Percentiles rank a stretch among this genome's conserved stretches.
phyloP scores from a whole-genome alignment of 2,329 filamentous ascomycete species.

The Trichoderma hamatum region DNA sequence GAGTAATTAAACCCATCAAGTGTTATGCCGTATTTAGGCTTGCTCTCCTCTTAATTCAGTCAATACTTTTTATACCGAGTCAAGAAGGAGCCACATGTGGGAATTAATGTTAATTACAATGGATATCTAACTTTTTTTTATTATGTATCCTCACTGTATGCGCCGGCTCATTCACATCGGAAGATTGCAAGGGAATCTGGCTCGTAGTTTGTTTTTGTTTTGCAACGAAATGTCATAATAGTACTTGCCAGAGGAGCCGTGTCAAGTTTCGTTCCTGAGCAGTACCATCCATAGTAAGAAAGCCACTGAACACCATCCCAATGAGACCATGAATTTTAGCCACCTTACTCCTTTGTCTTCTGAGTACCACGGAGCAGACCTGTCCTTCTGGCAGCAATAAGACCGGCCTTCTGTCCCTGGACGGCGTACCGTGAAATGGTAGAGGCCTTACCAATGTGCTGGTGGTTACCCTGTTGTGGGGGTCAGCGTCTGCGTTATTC shows the following conservation, averaged over 20 bases:
- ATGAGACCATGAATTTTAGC: slow-evolving; percentile 57
- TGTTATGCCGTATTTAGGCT: not conserved
- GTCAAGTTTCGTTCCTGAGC: slow-evolving; percentile 50
- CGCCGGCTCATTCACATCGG: slow-evolving; percentile 25
- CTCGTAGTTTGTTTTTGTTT: slow-evolving; percentile 37
- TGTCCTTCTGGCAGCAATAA: slow-evolving; percentile 98
- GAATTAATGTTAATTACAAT: slow-evolving; percentile 4
- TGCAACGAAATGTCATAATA: slow-evolving; percentile 54
- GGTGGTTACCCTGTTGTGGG: slow-evolving; percentile 84
- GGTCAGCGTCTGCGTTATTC: slow-evolving; percentile 47
- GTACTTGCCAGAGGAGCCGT: slow-evolving; percentile 54
- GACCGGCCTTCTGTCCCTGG: slow-evolving; percentile 99
- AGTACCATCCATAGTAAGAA: slow-evolving; percentile 61
- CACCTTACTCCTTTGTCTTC: slow-evolving; percentile 94
- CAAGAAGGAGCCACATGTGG: not conserved
- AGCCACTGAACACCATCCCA: slow-evolving; percentile 67
- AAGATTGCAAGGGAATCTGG: slow-evolving; percentile 19
- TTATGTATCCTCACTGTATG: slow-evolving; percentile 10
- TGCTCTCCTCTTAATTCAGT: not conserved
- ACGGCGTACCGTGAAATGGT: slow-evolving; percentile 98
- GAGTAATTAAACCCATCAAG: not conserved
- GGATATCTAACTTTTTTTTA: slow-evolving; percentile 20
- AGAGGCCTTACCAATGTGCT: slow-evolving; percentile 99
- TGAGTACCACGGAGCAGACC: slow-evolving; percentile 99
- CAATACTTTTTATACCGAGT: not conserved